Percentiles rank a stretch among this genome's conserved stretches.
phyloP scores from a whole-genome alignment of 2,329 filamentous ascomycete genomes.

The Daldinia sp. region DNA sequence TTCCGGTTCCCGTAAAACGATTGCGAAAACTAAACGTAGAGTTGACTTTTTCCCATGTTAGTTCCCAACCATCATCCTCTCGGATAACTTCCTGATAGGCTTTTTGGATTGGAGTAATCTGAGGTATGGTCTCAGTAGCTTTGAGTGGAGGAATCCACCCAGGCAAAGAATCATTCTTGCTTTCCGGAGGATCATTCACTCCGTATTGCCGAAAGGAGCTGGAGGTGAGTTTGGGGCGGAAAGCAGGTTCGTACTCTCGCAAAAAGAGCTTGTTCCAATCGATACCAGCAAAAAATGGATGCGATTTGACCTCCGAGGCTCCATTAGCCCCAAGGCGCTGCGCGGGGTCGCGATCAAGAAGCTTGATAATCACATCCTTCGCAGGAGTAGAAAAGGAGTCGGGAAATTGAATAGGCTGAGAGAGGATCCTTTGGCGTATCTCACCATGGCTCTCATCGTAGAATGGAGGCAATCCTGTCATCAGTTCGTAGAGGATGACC shows the following conservation, averaged over 20 bases:
- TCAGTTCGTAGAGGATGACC: not conserved
- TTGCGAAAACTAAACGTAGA: not conserved
- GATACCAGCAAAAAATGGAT: not conserved
- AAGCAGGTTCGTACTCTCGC: not conserved
- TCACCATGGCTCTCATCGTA: not conserved
- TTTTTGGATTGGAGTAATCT: not conserved
- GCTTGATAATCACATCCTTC: not conserved
- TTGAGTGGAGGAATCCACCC: not conserved
- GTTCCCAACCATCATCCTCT: not conserved
- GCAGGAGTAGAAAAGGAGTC: not conserved
- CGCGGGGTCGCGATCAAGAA: not conserved
- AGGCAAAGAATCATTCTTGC: not conserved
- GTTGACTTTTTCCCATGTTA: not conserved
- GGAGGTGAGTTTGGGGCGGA: not conserved
- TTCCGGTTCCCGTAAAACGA: not conserved
- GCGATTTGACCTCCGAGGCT: not conserved
- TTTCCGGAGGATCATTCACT: not conserved
- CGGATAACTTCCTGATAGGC: not conserved
- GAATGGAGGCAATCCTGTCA: not conserved
- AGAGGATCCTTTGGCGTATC: not conserved
- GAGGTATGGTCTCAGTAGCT: not conserved
- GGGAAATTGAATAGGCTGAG: not conserved
- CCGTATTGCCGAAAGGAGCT: not conserved
- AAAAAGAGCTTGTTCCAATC: not conserved
- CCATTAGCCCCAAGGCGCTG: not conserved